Conservation (phyloP, 1,139 yeast species). For the Pichia sp. region DNA sequence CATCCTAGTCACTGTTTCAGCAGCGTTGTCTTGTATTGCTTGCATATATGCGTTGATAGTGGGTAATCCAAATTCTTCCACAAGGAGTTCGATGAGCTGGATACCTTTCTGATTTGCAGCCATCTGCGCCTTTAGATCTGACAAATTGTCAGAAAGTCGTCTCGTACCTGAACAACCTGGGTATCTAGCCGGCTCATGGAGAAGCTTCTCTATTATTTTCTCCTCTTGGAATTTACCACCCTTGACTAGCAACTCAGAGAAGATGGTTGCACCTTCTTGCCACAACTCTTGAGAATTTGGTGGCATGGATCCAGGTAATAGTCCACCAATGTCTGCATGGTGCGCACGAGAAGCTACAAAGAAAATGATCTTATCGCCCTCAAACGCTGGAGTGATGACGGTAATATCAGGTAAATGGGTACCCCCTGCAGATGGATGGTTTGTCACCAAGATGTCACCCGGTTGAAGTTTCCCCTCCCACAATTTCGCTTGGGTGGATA, state of each 20-base stretch:
- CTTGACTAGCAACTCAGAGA: slow-evolving; percentile 47
- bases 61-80: slow-evolving; percentile 42
- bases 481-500: slow-evolving; percentile 41
- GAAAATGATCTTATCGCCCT: slow-evolving; percentile 38
- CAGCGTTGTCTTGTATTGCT: slow-evolving; percentile 57
- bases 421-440: slow-evolving; percentile 57
- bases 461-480: slow-evolving; percentile 46
- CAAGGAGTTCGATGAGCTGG: slow-evolving; percentile 39
- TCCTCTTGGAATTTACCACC: slow-evolving; percentile 51
- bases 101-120: slow-evolving; percentile 65
- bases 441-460: slow-evolving; percentile 52
- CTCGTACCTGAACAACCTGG: slow-evolving; percentile 60
- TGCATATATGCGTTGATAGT: slow-evolving; percentile 54
- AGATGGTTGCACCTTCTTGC: slow-evolving; percentile 60
- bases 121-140: slow-evolving; percentile 59
- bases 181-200: slow-evolving; percentile 42
- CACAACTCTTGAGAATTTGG: slow-evolving; percentile 53
- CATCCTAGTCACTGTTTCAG: slow-evolving; percentile 40
- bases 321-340: slow-evolving; percentile 64
- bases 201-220: slow-evolving; percentile 36
- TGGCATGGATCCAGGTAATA: slow-evolving; percentile 61
- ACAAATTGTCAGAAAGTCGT: slow-evolving; percentile 49
- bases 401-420: slow-evolving; percentile 70
- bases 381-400: slow-evolving; percentile 60
- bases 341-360: slow-evolving; percentile 64